phyloP scores from a whole-genome alignment of 2,329 filamentous ascomycete genomes.

The Polytolypa hystricis region DNA sequence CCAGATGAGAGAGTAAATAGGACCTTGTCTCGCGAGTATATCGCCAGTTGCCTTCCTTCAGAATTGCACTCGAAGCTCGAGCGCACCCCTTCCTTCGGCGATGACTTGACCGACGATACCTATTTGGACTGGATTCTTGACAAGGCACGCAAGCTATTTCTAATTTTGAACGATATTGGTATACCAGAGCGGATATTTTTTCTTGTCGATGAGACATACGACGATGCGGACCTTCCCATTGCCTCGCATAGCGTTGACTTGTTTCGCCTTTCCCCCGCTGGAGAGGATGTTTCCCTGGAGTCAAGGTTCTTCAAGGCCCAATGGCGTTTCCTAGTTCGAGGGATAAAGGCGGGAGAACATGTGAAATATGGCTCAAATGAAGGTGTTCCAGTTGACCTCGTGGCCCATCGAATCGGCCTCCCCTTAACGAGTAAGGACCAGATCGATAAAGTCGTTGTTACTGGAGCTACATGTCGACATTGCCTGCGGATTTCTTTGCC shows the following conservation, averaged over 20 bases:
- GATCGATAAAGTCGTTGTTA: conserved; percentile 32
- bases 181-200: conserved; percentile 54
- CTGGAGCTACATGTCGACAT: conserved; percentile 24
- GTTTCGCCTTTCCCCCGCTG: conserved; percentile 42
- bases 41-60: conserved; percentile 24
- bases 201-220: conserved; percentile 49
- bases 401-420: conserved; percentile 35
- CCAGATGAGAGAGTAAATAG: conserved; percentile 35
- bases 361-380: conserved; percentile 49
- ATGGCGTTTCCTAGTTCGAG: conserved; percentile 47
- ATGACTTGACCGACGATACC: conserved; percentile 36
- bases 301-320: conserved; percentile 49
- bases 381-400: conserved; percentile 47
- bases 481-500: conserved; percentile 29
- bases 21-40: conserved; percentile 31
- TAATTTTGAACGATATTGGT: conserved; percentile 48
- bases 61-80: conserved; percentile 22
- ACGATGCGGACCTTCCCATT: conserved; percentile 51
- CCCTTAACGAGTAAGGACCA: conserved; percentile 24
- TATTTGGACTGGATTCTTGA: conserved; percentile 55
- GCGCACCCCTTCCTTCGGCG: conserved; percentile 30
- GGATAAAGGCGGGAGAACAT: conserved; percentile 45
- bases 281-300: conserved; percentile 35
- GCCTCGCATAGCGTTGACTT: conserved; percentile 43
- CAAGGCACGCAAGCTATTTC: conserved; percentile 46